These are phyloP conservation scores for Marchantia polymorpha DNA, from an alignment of 225 moss, liverwort and hornwort genomes.

Conservation along the genomic window DNA sequence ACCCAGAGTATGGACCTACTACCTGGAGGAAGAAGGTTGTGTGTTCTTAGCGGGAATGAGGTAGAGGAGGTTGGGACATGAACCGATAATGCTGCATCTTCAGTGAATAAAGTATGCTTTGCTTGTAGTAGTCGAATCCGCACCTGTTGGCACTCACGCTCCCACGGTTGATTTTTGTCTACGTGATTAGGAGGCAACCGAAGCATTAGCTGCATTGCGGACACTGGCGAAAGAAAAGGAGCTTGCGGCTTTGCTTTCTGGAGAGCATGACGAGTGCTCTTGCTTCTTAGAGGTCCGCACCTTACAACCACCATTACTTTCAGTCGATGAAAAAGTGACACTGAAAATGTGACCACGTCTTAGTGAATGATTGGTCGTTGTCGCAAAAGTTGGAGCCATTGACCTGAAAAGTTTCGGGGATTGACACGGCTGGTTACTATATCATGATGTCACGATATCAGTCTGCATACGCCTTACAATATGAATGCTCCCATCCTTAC, in stretches of 20 bases:
- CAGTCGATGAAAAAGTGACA: not conserved
- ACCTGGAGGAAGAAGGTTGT: not conserved
- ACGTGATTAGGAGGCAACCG: conserved; percentile 59
- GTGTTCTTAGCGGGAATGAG: not conserved
- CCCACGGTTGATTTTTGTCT: not conserved
- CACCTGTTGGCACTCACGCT: not conserved
- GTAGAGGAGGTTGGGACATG: not conserved
- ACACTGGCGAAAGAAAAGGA: conserved; percentile 74
- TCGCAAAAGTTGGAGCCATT: not conserved
- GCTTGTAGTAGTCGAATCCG: not conserved
- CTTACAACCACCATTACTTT: not conserved
- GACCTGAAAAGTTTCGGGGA: not conserved
- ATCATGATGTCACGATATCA: not conserved
- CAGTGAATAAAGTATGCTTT: not conserved
- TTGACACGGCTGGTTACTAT: not conserved
- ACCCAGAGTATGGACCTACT: not conserved
- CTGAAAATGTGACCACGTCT: not conserved
- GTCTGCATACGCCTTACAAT: not conserved
- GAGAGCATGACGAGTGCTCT: conserved; percentile 70
- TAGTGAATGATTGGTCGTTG: not conserved
- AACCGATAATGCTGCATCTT: no score
- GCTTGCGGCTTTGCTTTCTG: conserved; percentile 79
- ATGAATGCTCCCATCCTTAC: not conserved
- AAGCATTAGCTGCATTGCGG: conserved; percentile 64
- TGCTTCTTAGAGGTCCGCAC: conserved; percentile 81